These are phyloP conservation scores for Colletotrichum melonis DNA, from an alignment of 2,329 filamentous ascomycete species.

Conservation along the genomic window DNA sequence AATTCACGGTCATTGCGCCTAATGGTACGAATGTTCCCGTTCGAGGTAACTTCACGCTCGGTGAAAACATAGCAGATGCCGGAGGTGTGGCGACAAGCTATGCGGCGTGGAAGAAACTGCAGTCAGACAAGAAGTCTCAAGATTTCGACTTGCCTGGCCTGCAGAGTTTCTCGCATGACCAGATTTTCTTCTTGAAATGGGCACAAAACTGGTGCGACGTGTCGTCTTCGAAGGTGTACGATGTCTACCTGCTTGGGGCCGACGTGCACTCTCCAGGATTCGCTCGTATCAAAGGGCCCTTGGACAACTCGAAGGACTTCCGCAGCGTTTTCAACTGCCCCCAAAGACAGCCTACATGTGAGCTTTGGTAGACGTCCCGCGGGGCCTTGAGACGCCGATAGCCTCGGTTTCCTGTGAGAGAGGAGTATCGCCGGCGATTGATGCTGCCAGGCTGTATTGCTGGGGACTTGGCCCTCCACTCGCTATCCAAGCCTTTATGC, in stretches of 20 bases:
- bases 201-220: conserved; percentile 75
- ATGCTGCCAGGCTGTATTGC: background rate
- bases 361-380: conserved; percentile 67
- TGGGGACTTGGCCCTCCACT: background rate
- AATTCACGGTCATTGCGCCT: conserved; percentile 67
- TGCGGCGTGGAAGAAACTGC: conserved; percentile 72
- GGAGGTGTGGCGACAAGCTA: conserved; percentile 73
- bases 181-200: conserved; percentile 76
- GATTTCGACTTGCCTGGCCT: conserved; percentile 66
- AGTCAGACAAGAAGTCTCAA: conserved; percentile 58
- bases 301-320: conserved; percentile 75
- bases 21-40: conserved; percentile 68
- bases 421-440: background rate
- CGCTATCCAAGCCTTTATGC: background rate
- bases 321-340: conserved; percentile 74
- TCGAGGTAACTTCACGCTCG: conserved; percentile 71
- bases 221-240: conserved; percentile 62
- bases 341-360: conserved; percentile 73
- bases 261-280: conserved; percentile 75
- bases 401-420: background rate
- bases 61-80: conserved; percentile 79
- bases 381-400: background rate
- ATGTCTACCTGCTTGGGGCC: conserved; percentile 65
- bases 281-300: conserved; percentile 70
- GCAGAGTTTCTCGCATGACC: conserved; percentile 71